These are phyloP conservation scores for Aspergillus carlsbadensis DNA, from an alignment of 495 filamentous ascomycete species.

Conservation along the genomic window DNA sequence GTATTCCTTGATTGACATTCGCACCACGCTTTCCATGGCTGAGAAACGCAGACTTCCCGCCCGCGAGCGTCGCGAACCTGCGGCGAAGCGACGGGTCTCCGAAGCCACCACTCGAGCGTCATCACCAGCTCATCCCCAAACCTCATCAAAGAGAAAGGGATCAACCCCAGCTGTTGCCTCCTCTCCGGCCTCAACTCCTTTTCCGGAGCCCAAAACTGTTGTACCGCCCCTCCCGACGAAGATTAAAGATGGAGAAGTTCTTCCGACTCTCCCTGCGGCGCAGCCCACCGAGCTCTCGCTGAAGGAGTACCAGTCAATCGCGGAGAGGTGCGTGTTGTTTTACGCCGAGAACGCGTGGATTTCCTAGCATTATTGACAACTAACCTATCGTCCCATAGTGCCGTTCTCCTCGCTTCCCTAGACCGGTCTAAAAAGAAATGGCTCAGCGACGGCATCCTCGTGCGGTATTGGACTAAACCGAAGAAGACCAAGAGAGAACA, in stretches of 20 bases:
- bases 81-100: slow-evolving; percentile 46
- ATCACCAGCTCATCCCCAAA: slow-evolving; percentile 21
- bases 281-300: slow-evolving; percentile 63
- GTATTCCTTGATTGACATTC: slow-evolving; percentile 6
- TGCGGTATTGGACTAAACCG: slow-evolving; percentile 92
- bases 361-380: background rate
- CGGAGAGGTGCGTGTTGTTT: slow-evolving; percentile 65
- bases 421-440: slow-evolving; percentile 83
- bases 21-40: slow-evolving; percentile 32
- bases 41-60: slow-evolving; percentile 47
- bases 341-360: background rate
- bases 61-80: slow-evolving; percentile 48
- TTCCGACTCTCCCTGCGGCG: slow-evolving; percentile 70
- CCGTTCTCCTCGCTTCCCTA: slow-evolving; percentile 79
- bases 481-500: slow-evolving; percentile 73
- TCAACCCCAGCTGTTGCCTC: slow-evolving; percentile 31
- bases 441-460: slow-evolving; percentile 84
- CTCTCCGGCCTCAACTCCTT: slow-evolving; percentile 25
- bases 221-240: slow-evolving; percentile 62
- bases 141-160: slow-evolving; percentile 35
- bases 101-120: slow-evolving; percentile 36
- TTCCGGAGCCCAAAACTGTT: slow-evolving; percentile 34
- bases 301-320: slow-evolving; percentile 76
- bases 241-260: slow-evolving; percentile 61
- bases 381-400: slow-evolving; percentile 50